Base-by-base conservation (phyloP, 2,329 filamentous ascomycete species). In the Aureobasidium sp. region DNA sequence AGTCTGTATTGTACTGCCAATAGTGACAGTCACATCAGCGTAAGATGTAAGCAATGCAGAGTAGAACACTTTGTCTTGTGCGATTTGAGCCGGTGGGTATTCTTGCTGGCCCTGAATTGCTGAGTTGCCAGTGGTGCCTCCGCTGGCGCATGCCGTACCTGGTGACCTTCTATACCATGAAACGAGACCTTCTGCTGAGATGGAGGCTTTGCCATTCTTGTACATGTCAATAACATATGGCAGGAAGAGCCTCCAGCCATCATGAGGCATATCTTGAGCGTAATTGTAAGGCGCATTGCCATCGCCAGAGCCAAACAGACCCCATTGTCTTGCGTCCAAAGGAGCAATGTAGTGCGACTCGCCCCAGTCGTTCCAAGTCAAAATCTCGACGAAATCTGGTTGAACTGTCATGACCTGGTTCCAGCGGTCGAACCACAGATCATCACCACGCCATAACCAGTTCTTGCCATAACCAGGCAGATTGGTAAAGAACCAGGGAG, bases 391-490 rank as follows among this genome's bases (percentile, higher is more conserved):
- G 51, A 79, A 81, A 27, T 79, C 74, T 17, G 84, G 82, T 61
- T 77, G 68, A 0, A 84, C 63, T 1, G 78, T 72, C 26, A 83
- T 67, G 1, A 81, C 77, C 63, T 84, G 77, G 57, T 77, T 72
- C 84, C 84, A 87, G 9, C 84, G 80, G 60, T 83, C 75, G 64
- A 78, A 79, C 84, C 85, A 88, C 13, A 87, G 71, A 61, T 80
- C 75, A 66, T 87, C 84, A n/a, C 83, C 82, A 26, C 78, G 77
- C 77, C 82, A 87, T 6, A 86, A 74, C 84, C 84, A 87, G 68
- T 85, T 84, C 73, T 87, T 87, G 46, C 74, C 71, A 67, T 78
- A 86, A 7, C 75, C 74, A 0, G 82, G 79, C 3, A 86, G 73
- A 63, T 84, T 81, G 53, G 84, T 85, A 70, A 71, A 81, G 69